Base-by-base conservation (phyloP, 1,139 yeast species). In the Blastobotrys elegans region DNA sequence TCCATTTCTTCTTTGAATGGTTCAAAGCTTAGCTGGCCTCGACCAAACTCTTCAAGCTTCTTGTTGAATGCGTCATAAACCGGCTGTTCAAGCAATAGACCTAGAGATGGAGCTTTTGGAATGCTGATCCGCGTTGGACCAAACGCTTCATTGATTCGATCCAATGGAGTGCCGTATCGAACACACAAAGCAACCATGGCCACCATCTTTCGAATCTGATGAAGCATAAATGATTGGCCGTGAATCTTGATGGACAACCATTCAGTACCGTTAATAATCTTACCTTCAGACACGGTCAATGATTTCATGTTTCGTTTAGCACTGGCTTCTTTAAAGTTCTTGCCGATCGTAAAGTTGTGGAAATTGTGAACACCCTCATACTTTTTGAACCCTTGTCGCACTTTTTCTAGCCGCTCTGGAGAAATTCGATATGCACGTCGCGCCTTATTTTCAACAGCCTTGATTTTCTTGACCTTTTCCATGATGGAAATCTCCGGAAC, bases 191-290 rank as follows among this genome's bases (percentile, higher is more conserved):
- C 79, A 1, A 95, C 96, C 95, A 92, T 84, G 24, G 97, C 94
- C 51, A 94, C 88, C 99, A 92, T 92, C 65, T 92, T 92, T 65
- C 99, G 80, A 61, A 92, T 92, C 73, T 92, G 99, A 67, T 92
- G 98, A 53, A 92, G 74, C 99, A 94, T 94, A 66, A 92, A 92
- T 7, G 97, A 88, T 68, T 92, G 98, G 2, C 99, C 99, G 64
- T 92, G 98, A 53, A 92, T 87, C 68, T 92, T 92, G 60, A 94
- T 83, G 1, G 96, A 86, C 4, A 88, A 77, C 99, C 99, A 92
- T 64, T 92, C 97, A 4, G 97, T 89, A 45, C 87, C 89, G 60
- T 90, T 86, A 58, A 94, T 90, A 44, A 87, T 82, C 66, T 88
- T 87, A 2, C 98, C 98, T 1, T 87, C 95, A n/a, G 89, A 79